These are phyloP conservation scores for Clonostachys rosea DNA, from an alignment of 2,329 filamentous ascomycete genomes.

Conservation along the genomic window DNA sequence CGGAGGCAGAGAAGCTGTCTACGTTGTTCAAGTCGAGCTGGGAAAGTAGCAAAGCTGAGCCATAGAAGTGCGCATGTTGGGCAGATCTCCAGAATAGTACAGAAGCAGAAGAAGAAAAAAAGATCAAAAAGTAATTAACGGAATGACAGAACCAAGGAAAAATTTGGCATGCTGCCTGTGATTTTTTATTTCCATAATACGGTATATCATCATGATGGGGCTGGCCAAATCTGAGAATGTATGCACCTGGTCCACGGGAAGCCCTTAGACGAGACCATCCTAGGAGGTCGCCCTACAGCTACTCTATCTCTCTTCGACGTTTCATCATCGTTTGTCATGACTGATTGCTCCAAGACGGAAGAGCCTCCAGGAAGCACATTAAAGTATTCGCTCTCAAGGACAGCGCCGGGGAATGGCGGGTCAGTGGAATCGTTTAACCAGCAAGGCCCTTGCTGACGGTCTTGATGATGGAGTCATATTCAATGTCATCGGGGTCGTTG, in stretches of 20 bases:
- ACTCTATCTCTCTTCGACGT: conserved; percentile 8
- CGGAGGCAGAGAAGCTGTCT: conserved; percentile 58
- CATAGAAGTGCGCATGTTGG: conserved; percentile 6
- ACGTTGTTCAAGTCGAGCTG: conserved; percentile 68
- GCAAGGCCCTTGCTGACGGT: conserved; percentile 60
- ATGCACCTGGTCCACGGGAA: conserved; percentile 11
- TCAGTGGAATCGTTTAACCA: conserved; percentile 24
- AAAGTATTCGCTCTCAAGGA: conserved; percentile 14
- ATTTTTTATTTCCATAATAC: conserved; percentile 13
- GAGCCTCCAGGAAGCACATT: conserved; percentile 16
- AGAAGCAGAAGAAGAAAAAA: not conserved
- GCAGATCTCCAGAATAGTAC: not conserved
- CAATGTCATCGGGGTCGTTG: conserved; percentile 80
- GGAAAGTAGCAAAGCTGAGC: conserved; percentile 39
- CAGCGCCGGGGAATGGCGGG: conserved; percentile 2
- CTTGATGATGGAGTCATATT: conserved; percentile 67
- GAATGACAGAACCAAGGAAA: not conserved
- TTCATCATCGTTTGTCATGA: conserved; percentile 14
- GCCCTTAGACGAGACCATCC: conserved; percentile 2
- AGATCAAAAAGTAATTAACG: not conserved
- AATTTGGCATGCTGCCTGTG: not conserved
- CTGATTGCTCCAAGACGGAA: conserved; percentile 11
- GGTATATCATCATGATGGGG: conserved; percentile 20
- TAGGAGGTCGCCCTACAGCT: not conserved
- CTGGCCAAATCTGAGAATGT: conserved; percentile 16